These are phyloP conservation scores for Vitis hybrid DNA, from an alignment of 177 flowering plant species.

Conservation along the genomic window DNA sequence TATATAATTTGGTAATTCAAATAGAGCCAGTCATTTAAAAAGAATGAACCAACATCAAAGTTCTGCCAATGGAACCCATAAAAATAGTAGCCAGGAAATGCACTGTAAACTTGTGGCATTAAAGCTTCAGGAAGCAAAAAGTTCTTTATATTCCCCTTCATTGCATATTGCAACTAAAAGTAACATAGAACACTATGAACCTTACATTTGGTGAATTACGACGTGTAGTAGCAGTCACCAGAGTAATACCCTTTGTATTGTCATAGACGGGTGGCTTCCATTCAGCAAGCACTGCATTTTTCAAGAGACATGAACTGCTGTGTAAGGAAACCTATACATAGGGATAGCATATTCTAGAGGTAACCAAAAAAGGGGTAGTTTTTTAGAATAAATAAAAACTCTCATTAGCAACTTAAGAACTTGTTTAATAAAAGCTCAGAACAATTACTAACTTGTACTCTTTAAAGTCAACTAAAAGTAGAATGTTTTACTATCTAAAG, in stretches of 20 bases:
- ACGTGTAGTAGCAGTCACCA: slow-evolving; percentile 93
- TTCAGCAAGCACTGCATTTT: slow-evolving; percentile 82
- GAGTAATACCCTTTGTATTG: slow-evolving; percentile 66
- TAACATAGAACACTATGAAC: neutral
- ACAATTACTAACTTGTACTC: too few relatives aligned
- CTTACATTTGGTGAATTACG: slow-evolving; percentile 98
- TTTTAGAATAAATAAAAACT: neutral
- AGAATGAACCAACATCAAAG: neutral
- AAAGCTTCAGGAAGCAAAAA: neutral
- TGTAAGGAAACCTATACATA: neutral
- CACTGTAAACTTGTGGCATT: neutral
- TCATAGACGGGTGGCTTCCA: slow-evolving; percentile 99
- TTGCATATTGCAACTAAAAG: neutral
- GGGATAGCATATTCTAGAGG: neutral
- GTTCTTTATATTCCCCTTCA: neutral
- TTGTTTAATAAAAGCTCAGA: neutral
- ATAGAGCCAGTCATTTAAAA: too few relatives aligned
- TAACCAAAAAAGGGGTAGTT: neutral
- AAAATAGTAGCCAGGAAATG: neutral
- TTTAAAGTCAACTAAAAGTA: too few relatives aligned
- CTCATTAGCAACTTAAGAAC: neutral
- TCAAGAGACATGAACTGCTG: neutral
- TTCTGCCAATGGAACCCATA: too few relatives aligned
- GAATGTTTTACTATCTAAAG: too few relatives aligned
- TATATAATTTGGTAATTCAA: too few relatives aligned